A percentile compares a stretch with the other conserved stretches of the same genome.
These are phyloP conservation scores for Phaeophleospora eucalypticola DNA, from an alignment of 2,329 filamentous ascomycete species.

Conservation along the genomic window DNA sequence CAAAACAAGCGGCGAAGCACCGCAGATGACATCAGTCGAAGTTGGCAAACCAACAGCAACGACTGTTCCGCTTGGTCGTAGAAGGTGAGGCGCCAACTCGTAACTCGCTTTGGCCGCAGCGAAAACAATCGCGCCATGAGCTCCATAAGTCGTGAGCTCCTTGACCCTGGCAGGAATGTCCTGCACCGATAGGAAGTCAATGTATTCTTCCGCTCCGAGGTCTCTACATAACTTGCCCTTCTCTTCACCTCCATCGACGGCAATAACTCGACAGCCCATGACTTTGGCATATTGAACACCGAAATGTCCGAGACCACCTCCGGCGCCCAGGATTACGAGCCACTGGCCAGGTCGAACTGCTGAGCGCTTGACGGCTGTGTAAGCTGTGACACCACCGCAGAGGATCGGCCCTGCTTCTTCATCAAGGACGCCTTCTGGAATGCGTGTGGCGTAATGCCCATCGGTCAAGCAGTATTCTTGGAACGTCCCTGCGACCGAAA, in stretches of 20 bases:
- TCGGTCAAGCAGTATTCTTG: conserved; percentile 36
- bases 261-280: conserved; percentile 38
- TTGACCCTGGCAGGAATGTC: conserved; percentile 35
- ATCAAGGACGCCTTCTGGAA: conserved; percentile 36
- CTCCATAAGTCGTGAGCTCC: conserved; percentile 36
- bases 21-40: no score
- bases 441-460: conserved; percentile 33
- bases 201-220: conserved; percentile 37
- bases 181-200: conserved; percentile 35
- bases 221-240: conserved; percentile 37
- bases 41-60: no score
- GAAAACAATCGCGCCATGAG: conserved; percentile 37
- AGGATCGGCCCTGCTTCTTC: conserved; percentile 39
- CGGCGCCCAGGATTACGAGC: conserved; percentile 38
- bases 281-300: conserved; percentile 33
- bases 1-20: no score
- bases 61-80: no score
- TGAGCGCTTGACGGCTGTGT: conserved; percentile 32
- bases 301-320: conserved; percentile 31
- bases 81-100: conserved; percentile 31
- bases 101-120: conserved; percentile 38
- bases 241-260: conserved; percentile 36
- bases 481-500: conserved; percentile 37
- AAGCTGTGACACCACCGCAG: conserved; percentile 37
- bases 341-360: conserved; percentile 37